Percentiles rank a stretch among this genome's conserved stretches.
Evolutionary conservation across 208 protist genomes (phyloP).

Genomic region (Tritrichomonas musculus): DNA sequence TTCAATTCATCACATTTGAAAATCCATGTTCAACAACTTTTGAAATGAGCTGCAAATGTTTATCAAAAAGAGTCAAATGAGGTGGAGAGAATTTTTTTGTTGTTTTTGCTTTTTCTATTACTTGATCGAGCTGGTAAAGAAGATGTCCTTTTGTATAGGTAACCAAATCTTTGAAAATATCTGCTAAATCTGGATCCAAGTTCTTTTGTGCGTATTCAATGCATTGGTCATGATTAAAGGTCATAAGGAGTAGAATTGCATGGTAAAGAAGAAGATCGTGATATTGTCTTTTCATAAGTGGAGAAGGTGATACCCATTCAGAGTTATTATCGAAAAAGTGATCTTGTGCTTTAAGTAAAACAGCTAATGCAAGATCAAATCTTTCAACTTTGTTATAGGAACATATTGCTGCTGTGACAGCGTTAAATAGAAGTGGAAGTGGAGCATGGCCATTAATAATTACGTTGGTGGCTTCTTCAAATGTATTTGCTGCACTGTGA

Average conservation of each 20-base stretch:
- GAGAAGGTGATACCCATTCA: neutral
- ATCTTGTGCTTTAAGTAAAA: neutral
- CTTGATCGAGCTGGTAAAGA: neutral
- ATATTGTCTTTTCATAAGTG: conserved; percentile 4
- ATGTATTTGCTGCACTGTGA: neutral
- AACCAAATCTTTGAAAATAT: neutral
- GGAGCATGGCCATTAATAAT: neutral
- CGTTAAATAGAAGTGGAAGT: neutral
- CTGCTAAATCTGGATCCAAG: neutral
- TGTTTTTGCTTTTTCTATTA: neutral
- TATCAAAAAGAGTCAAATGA: too few species aligned
- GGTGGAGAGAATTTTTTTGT: neutral
- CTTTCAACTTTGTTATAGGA: neutral
- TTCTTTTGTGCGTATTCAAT: neutral
- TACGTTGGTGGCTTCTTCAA: neutral
- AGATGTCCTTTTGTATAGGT: neutral
- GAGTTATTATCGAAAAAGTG: conserved; percentile 19
- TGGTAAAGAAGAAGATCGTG: neutral
- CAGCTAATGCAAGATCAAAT: neutral
- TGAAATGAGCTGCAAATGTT: too few species aligned
- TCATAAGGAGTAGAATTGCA: neutral
- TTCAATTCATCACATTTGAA: too few species aligned
- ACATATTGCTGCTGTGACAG: neutral
- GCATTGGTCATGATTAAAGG: neutral
- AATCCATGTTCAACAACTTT: too few species aligned